A percentile compares a stretch with the other conserved stretches of the same genome.
These are phyloP conservation scores for Mycena filopes DNA, from an alignment of 768 basidiomycete genomes.

Conservation along the genomic window DNA sequence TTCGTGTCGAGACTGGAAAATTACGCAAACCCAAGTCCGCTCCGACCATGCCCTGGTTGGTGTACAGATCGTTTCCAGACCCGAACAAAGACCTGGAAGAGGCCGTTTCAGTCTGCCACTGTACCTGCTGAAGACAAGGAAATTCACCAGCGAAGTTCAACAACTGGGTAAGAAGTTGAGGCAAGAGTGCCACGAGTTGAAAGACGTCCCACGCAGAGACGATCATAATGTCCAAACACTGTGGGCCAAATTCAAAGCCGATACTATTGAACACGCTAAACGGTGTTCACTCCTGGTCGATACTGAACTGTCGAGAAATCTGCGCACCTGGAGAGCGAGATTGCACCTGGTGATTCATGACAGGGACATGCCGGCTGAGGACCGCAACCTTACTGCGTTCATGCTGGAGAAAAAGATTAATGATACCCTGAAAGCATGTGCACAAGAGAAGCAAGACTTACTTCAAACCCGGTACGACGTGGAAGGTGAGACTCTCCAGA, in stretches of 20 bases:
- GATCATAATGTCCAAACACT: conserved; percentile 2
- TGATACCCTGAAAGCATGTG: no score
- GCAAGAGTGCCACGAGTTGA: neutral
- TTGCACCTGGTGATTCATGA: conserved; percentile 7
- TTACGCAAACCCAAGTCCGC: neutral
- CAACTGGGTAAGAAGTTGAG: no score
- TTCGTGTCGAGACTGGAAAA: conserved; percentile 13
- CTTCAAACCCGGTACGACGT: no score
- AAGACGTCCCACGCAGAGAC: no score
- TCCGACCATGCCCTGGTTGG: conserved; percentile 25
- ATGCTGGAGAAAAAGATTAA: no score
- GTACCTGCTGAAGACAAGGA: conserved; percentile 16
- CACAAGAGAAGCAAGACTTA: no score
- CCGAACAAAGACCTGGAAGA: conserved; percentile 7
- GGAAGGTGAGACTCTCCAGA: no score
- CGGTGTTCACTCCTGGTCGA: neutral
- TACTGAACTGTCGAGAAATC: neutral
- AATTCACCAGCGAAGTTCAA: neutral
- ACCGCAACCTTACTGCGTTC: no score
- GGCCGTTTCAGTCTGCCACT: conserved; percentile 18
- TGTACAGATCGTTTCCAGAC: conserved; percentile 3
- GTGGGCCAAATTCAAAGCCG: conserved; percentile 7
- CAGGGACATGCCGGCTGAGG: no score
- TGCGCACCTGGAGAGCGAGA: conserved; percentile 1
- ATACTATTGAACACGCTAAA: conserved; percentile 3